These are phyloP conservation scores for Dendrobium officinale DNA, from an alignment of 106 monocot genomes.

Conservation along the genomic window DNA sequence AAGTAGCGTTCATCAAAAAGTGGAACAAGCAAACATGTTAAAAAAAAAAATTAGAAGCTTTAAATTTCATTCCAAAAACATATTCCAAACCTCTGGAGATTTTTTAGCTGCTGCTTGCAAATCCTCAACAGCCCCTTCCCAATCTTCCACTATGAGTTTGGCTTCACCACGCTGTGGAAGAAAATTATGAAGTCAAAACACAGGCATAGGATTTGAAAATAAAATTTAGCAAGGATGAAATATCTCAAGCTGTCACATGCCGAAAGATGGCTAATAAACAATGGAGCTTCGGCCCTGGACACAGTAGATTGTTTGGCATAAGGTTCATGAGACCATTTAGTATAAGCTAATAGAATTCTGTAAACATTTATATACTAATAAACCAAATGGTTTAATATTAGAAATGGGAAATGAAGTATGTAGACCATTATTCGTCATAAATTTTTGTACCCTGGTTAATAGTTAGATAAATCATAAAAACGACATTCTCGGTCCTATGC, in stretches of 20 bases:
- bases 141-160: constrained; percentile 87
- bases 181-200: constrained; percentile 4
- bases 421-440: not conserved
- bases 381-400: too few species aligned
- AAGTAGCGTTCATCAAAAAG: not conserved
- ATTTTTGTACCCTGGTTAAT: not conserved
- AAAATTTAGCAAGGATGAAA: not conserved
- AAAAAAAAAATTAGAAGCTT: not conserved
- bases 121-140: constrained; percentile 93
- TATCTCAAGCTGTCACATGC: not conserved
- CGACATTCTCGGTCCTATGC: too few species aligned
- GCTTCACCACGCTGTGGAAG: constrained; percentile 82
- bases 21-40: not conserved
- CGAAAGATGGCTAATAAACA: not conserved
- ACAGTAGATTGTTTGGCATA: not conserved
- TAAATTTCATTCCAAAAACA: not conserved
- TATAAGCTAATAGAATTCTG: too few species aligned
- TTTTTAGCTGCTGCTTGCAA: constrained; percentile 72
- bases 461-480: not conserved
- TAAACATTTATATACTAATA: too few species aligned
- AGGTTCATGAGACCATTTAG: not conserved
- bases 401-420: too few species aligned
- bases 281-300: not conserved
- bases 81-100: constrained; percentile 72
- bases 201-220: not conserved